Base-by-base conservation (phyloP, 352 stramenopile genomes). In the Pythium insidiosum region DNA sequence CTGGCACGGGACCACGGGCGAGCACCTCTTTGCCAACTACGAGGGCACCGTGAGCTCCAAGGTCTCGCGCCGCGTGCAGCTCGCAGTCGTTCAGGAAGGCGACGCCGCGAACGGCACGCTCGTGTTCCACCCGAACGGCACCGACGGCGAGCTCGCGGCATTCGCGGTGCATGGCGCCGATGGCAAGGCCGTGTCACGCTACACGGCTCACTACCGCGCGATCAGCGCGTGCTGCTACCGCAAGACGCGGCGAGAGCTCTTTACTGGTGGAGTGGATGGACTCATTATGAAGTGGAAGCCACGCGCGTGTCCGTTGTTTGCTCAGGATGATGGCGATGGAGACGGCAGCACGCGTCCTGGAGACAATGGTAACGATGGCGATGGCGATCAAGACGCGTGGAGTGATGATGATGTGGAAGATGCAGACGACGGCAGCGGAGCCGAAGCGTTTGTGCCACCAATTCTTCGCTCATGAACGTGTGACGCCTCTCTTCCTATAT, bases 11-110 rank as follows among this genome's bases (percentile, higher is more conserved):
- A 47, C 45, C 16, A 79, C 68, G 0, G 77, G 77, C 10, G 68
- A 70, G 18, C 67, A 89, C 53, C 43, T 76, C 36, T 89, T 89
- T 56, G 68, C 80, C 43, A 79, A 87, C 28, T 89, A 87, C 50
- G 54, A 74, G 40, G 53, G 58, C 5, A 50, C 75, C 0, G 33
- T 47, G 6, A 66, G 53, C 38, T 38, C 56, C 4, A 34, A 69
- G 24, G 59, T 64, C 22, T 29, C 59, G 7, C 63, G 67, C 6
- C 68, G 61, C 42, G 43, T 83, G 19, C 68, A 81, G 47, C 73
- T 87, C 54, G 72, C 68, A 4, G 44, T 85, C 13, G 61, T 73
- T 1, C 73, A 87, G 52, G 74, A 87, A 55, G 67, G 47, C 15
- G 57, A 60, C 13, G 72, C 68, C 12, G 61, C 48, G 41, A 50